Evolutionary conservation across 2,329 filamentous ascomycete species (phyloP), one percentile per base, ranked within the genome.

Genomic region (Xylaria hypoxylon): DNA sequence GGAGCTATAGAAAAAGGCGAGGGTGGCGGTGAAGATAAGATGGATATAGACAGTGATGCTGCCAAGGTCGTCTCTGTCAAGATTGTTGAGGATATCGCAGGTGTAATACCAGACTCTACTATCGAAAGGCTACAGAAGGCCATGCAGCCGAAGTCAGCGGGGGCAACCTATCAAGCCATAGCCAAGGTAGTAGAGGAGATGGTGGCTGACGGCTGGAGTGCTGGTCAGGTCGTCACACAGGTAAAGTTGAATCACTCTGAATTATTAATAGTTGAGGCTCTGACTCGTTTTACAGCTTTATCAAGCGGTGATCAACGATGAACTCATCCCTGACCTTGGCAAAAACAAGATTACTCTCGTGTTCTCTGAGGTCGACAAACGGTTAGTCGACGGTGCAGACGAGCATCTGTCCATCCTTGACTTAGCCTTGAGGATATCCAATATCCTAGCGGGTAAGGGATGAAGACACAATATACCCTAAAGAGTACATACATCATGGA

Each of bases 151-250:
- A 86, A 83, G 70, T 86, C 86, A 26, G 84, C 85, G 42, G 86
- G 86, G 0, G 84, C 87, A 15, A 84, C 89, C 0, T 99, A 97
- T 75, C 86, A 89, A 66, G 85, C 87, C 13, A 87, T 99, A 17
- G 89, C 93, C 0, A 89, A 89, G 70, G 90, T 93, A 5, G 92
- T 98, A 5, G 92, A 94, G 73, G 92, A 97, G 70, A 89, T 99
- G 84, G 90, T 98, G 52, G 95, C 95, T 0, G 96, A 98, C 80
- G 96, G 96, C 8, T 99, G 96, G 95, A 97, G 94, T 78, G 96
- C 95, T 26, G 89, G 90, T 6, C 96, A 98, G 80, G 88, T 97
- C 28, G 86, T 98, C 42, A 83, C 87, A 19, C 94, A 97, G 85
- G 90, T 92, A 81, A 79, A 82, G 75, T 55, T 44, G 52, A 42